Percentiles rank a stretch among this genome's conserved stretches.
Evolutionary conservation across 441 rosid genomes (phyloP).

Genomic region (Erysimum pusillum): DNA sequence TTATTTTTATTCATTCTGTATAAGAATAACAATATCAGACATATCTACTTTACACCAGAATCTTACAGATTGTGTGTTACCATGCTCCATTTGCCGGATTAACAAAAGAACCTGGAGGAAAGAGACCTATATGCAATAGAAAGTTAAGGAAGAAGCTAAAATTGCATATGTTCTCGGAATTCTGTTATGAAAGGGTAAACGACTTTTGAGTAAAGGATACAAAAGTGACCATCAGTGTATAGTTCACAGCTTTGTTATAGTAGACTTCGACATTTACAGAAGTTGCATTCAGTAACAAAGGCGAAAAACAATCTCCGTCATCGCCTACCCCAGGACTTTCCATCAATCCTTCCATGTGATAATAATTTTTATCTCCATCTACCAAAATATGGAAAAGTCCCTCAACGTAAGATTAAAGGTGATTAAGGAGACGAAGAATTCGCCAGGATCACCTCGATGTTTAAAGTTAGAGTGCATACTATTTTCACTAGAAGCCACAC

Average conservation of each 20-base stretch:
- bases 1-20: slow-evolving; percentile 12
- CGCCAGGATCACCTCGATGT: not conserved
- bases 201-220: slow-evolving; percentile 72
- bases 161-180: slow-evolving; percentile 16
- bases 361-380: slow-evolving; percentile 86
- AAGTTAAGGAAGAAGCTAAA: slow-evolving; percentile 66
- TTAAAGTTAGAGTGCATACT: slow-evolving; percentile 54
- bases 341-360: slow-evolving; percentile 91
- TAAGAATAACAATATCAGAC: slow-evolving; percentile 11
- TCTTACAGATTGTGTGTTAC: slow-evolving; percentile 98
- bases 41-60: slow-evolving; percentile 22
- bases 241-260: slow-evolving; percentile 98
- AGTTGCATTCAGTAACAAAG: slow-evolving; percentile 80
- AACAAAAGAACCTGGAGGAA: slow-evolving; percentile 95
- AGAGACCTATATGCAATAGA: slow-evolving; percentile 67
- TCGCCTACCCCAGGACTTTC: slow-evolving; percentile 92
- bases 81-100: slow-evolving; percentile 96
- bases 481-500: slow-evolving; percentile 54
- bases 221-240: slow-evolving; percentile 98
- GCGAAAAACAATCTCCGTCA: slow-evolving; percentile 92
- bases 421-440: slow-evolving; percentile 23
- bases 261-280: slow-evolving; percentile 94
- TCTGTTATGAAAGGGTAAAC: slow-evolving; percentile 10
- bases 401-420: not conserved
- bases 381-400: slow-evolving; percentile 30